phyloP scores from a whole-genome alignment of 2,329 filamentous ascomycete species.

The Pyrenochaeta sp. region DNA sequence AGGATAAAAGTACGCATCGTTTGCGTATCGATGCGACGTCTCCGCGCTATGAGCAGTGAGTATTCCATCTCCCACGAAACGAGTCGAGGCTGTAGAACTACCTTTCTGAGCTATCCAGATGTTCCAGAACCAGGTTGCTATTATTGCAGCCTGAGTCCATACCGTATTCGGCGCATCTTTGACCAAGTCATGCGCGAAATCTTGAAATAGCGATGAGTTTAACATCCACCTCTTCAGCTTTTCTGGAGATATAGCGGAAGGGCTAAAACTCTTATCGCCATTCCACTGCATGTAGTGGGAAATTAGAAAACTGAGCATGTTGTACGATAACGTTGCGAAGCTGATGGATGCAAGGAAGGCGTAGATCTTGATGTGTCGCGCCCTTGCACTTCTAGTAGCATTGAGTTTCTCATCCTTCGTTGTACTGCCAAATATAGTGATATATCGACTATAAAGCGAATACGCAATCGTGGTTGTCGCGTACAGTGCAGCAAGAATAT shows the following conservation, averaged over 20 bases:
- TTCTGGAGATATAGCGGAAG: neutral
- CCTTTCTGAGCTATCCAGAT: conserved; percentile 40
- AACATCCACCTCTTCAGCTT: conserved; percentile 40
- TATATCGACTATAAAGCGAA: conserved; percentile 32
- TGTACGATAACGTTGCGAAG: conserved; percentile 38
- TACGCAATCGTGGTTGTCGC: conserved; percentile 24
- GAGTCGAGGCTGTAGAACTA: neutral
- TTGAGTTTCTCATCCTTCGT: conserved; percentile 10
- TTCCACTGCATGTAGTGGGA: conserved; percentile 35
- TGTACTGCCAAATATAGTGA: neutral
- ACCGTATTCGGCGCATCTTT: conserved; percentile 28
- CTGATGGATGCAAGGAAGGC: conserved; percentile 33
- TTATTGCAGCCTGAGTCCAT: conserved; percentile 36
- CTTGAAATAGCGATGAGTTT: conserved; percentile 33
- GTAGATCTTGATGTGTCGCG: conserved; percentile 38
- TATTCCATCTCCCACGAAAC: neutral
- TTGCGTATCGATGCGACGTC: conserved; percentile 12
- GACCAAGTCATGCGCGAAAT: conserved; percentile 41
- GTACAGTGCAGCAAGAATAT: conserved; percentile 38
- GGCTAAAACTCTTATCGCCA: conserved; percentile 1
- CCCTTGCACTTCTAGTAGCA: conserved; percentile 23
- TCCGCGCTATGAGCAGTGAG: conserved; percentile 21
- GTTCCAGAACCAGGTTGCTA: conserved; percentile 42
- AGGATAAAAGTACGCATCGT: conserved; percentile 33
- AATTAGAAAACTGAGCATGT: conserved; percentile 44